Conservation (phyloP, 1,284 basidiomycete genomes). For the Rhodotorula sp. region DNA sequence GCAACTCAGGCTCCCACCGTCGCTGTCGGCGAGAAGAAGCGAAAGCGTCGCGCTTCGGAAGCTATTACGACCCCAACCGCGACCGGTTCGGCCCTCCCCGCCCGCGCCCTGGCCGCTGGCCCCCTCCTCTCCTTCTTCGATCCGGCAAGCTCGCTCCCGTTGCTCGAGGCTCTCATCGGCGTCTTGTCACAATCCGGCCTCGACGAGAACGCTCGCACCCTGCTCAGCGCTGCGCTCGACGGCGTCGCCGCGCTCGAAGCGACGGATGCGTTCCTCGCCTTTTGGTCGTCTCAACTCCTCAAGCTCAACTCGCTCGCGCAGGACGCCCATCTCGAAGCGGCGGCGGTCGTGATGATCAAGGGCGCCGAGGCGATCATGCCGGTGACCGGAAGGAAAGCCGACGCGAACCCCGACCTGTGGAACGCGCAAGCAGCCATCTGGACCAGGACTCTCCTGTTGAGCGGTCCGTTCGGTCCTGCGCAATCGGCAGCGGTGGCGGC, state of each 20-base stretch:
- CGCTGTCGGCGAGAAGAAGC: constrained; percentile 4
- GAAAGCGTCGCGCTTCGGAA: constrained; percentile 5
- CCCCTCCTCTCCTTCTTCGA: constrained; percentile 29
- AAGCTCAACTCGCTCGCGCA: constrained; percentile 14
- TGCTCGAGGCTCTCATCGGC: constrained; percentile 13
- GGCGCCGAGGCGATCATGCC: constrained; percentile 24
- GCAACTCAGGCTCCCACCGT: no score
- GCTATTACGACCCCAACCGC: background rate
- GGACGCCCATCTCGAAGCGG: background rate
- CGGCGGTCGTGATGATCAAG: constrained; percentile 14
- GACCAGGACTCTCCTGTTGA: constrained; percentile 19
- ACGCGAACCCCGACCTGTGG: background rate
- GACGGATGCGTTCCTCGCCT: constrained; percentile 6
- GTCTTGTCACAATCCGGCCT: background rate
- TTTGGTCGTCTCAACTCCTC: constrained; percentile 25
- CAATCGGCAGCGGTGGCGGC: constrained; percentile 24
- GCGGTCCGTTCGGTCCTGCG: background rate
- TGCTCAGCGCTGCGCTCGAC: constrained; percentile 11
- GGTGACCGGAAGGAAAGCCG: background rate
- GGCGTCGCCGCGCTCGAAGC: constrained; percentile 10
- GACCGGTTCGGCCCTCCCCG: background rate
- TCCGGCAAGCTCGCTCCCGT: constrained; percentile 2
- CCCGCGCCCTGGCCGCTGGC: constrained; percentile 16
- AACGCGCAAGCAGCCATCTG: constrained; percentile 19
- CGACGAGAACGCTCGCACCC: background rate